Evolutionary conservation across 2,329 filamentous ascomycete species (phyloP), one percentile per base, ranked within the genome.

Genomic region (Sporothrix brunneoviolacea): DNA sequence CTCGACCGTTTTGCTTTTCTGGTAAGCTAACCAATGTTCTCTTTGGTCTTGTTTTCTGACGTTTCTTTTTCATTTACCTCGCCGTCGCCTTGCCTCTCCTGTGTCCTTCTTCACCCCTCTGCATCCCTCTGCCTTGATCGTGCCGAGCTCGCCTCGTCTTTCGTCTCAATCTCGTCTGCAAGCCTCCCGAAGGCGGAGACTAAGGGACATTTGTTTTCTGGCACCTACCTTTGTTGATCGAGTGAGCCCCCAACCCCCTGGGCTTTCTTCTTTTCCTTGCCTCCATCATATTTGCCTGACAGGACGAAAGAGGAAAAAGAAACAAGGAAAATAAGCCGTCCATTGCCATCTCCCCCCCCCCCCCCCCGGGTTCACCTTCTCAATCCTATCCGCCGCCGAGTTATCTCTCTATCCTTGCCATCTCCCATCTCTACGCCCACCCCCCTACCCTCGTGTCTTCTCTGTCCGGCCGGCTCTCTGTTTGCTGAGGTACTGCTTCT

Each of bases 351-450:
- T 22, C 12, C 22, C 22, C 39, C 16, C 24, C 12, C 32, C 13
- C 18, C 30, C 33, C n/a, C 36, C 16, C 40, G 30, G 12, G 22
- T 18, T 21, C 24, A 15, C 24, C 19, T 24, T 41, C n/a, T 38
- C 21, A 32, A 36, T 19, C 38, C 27, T 27, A 35, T 13, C 42
- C 16, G 15, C 28, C 33, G 2, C 30, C 18, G 22, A 46, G 43
- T 51, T 55, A 50, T 54, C 51, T 50, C 33, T 19, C 35, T 21
- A 10, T 49, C 33, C 16, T 41, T 22, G 10, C 37, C 24, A 18
- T 45, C n/a, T 32, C 27, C 45, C 54, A 55, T 55, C 54, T 55
- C 51, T 55, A 53, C 48, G 39, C 27, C 16, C 51, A 53, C 54
- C 28, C 54, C 54, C 53, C 48, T 33, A 10, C 18, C 13, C 15